These are phyloP conservation scores for Samsoniella hepiali DNA, from an alignment of 2,329 filamentous ascomycete species.

Conservation along the genomic window DNA sequence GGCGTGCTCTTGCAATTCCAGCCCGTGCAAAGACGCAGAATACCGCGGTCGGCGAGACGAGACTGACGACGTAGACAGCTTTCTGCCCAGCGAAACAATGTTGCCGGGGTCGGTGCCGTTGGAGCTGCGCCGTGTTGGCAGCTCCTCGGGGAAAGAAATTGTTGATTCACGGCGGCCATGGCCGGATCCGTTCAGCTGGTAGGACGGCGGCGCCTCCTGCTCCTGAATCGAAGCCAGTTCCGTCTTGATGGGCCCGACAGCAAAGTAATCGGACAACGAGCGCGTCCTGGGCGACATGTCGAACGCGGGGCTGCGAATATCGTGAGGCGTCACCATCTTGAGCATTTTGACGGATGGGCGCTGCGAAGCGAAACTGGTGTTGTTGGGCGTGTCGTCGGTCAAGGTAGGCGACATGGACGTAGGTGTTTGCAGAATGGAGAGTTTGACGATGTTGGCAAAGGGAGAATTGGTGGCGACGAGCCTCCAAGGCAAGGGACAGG, in stretches of 20 bases:
- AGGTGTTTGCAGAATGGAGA: background rate
- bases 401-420: slow-evolving; percentile 4
- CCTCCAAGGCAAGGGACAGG: background rate
- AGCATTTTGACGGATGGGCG: slow-evolving; percentile 25
- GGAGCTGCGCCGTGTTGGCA: slow-evolving; percentile 27
- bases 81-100: slow-evolving; percentile 35
- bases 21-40: slow-evolving; percentile 46
- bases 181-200: background rate
- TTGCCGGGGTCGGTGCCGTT: slow-evolving; percentile 28
- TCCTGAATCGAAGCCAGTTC: slow-evolving; percentile 17
- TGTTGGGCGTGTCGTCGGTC: slow-evolving; percentile 18
- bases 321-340: slow-evolving; percentile 24
- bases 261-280: slow-evolving; percentile 29
- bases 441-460: background rate
- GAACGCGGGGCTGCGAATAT: slow-evolving; percentile 36
- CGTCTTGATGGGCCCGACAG: slow-evolving; percentile 17
- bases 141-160: slow-evolving; percentile 35
- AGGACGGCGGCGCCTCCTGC: slow-evolving; percentile 21
- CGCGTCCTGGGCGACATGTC: slow-evolving; percentile 43
- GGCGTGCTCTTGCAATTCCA: slow-evolving; percentile 43
- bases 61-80: slow-evolving; percentile 47
- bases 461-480: background rate
- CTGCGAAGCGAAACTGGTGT: slow-evolving; percentile 10
- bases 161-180: slow-evolving; percentile 30
- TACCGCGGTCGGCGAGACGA: slow-evolving; percentile 44